These are phyloP conservation scores for Cylindrotheca fusiformis DNA, from an alignment of 108 stramenopile species.

Conservation along the genomic window DNA sequence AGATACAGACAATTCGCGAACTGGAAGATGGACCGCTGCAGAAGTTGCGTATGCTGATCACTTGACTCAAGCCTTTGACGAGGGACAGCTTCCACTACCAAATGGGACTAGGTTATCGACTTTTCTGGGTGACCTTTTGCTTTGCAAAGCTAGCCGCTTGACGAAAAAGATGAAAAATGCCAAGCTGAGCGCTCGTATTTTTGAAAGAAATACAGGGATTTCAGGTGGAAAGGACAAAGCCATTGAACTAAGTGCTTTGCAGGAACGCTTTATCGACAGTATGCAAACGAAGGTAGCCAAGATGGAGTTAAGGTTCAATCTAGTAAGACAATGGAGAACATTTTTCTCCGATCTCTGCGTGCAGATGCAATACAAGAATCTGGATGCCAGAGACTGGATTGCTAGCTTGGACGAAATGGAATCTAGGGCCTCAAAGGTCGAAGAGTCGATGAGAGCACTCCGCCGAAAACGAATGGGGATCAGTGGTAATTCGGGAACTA, in stretches of 20 bases:
- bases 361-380: constrained; percentile 43
- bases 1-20: constrained; percentile 27
- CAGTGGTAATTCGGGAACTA: constrained; percentile 2
- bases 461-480: constrained; percentile 58
- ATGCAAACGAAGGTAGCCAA: constrained; percentile 38
- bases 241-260: constrained; percentile 32
- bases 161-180: constrained; percentile 80
- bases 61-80: constrained; percentile 55
- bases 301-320: constrained; percentile 53
- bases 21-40: constrained; percentile 63
- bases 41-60: constrained; percentile 52
- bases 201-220: neutral
- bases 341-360: constrained; percentile 62
- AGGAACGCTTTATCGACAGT: constrained; percentile 55
- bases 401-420: constrained; percentile 53
- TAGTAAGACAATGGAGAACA: constrained; percentile 56
- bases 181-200: constrained; percentile 46
- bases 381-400: constrained; percentile 54
- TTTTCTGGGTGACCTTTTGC: constrained; percentile 57
- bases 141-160: constrained; percentile 57
- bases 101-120: constrained; percentile 61
- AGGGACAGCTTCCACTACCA: constrained; percentile 43
- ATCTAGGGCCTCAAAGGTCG: constrained; percentile 22
- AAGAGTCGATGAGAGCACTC: constrained; percentile 43
- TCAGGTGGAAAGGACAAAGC: neutral